phyloP scores from a whole-genome alignment of 2,329 filamentous ascomycete species.

The Talaromyces sp. region DNA sequence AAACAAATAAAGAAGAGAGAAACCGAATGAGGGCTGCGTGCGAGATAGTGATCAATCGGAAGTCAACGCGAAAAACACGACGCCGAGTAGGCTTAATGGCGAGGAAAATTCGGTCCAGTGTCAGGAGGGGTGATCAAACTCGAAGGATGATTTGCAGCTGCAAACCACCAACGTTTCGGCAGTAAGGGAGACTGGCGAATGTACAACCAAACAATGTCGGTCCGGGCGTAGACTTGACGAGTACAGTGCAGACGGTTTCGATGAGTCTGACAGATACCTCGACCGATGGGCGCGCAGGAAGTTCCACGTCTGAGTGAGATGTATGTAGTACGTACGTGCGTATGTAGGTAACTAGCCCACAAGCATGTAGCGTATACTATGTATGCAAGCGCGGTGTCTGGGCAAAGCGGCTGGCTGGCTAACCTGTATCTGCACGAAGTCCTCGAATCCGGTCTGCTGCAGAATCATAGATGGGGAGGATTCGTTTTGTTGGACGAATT shows the following conservation, averaged over 20 bases:
- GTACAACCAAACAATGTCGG: background rate
- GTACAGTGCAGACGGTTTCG: background rate
- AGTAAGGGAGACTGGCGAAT: background rate
- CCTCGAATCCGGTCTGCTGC: slow-evolving; percentile 8
- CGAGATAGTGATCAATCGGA: background rate
- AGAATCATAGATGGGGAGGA: background rate
- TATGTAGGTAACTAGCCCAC: background rate
- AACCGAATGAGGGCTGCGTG: background rate
- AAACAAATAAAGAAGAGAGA: background rate
- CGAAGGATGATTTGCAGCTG: background rate
- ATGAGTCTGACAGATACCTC: background rate
- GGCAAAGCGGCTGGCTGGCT: background rate
- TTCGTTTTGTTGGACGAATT: slow-evolving; percentile 9
- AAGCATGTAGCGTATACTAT: background rate
- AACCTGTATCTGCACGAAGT: background rate
- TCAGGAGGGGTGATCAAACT: slow-evolving; percentile 2
- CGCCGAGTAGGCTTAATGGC: background rate
- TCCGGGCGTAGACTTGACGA: background rate
- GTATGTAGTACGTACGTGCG: background rate
- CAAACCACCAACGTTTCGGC: background rate
- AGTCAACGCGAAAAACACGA: background rate
- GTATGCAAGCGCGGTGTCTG: slow-evolving; percentile 11
- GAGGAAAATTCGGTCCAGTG: background rate
- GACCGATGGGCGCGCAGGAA: background rate
- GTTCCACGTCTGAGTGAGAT: background rate